Percentiles rank a stretch among this genome's conserved stretches.
phyloP scores from a whole-genome alignment of 2,329 filamentous ascomycete genomes.

The Claviceps pusilla region DNA sequence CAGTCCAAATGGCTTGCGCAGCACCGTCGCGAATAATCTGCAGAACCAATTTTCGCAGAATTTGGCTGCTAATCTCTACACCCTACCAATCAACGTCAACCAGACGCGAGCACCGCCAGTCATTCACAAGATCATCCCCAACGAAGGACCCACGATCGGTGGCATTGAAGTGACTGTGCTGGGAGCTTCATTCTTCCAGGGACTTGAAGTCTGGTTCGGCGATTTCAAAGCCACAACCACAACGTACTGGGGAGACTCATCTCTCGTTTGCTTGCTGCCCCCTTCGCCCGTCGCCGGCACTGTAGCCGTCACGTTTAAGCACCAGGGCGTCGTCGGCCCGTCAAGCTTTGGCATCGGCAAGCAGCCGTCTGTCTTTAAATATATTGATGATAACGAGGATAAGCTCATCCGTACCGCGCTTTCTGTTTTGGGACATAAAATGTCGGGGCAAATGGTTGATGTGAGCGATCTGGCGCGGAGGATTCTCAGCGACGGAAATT shows the following conservation, averaged over 20 bases:
- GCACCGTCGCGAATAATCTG: conserved; percentile 26
- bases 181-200: conserved; percentile 64
- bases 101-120: conserved; percentile 35
- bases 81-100: conserved; percentile 32
- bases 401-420: conserved; percentile 53
- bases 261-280: conserved; percentile 65
- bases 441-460: conserved; percentile 48
- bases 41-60: conserved; percentile 32
- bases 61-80: conserved; percentile 34
- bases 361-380: conserved; percentile 48
- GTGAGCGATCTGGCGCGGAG: conserved; percentile 46
- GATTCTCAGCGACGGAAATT: conserved; percentile 37
- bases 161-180: conserved; percentile 79
- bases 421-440: conserved; percentile 48
- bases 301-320: conserved; percentile 56
- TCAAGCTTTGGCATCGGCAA: conserved; percentile 22
- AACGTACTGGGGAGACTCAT: conserved; percentile 65
- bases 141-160: conserved; percentile 65
- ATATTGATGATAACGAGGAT: conserved; percentile 56
- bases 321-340: conserved; percentile 27
- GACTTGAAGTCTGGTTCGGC: conserved; percentile 73
- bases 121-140: conserved; percentile 72
- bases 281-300: conserved; percentile 51
- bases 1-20: conserved; percentile 46
- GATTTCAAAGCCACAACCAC: conserved; percentile 49